A percentile compares a stretch with the other conserved stretches of the same genome.
Conservation (phyloP, 2,329 filamentous ascomycete genomes). For the Metarhizium robertsii region DNA sequence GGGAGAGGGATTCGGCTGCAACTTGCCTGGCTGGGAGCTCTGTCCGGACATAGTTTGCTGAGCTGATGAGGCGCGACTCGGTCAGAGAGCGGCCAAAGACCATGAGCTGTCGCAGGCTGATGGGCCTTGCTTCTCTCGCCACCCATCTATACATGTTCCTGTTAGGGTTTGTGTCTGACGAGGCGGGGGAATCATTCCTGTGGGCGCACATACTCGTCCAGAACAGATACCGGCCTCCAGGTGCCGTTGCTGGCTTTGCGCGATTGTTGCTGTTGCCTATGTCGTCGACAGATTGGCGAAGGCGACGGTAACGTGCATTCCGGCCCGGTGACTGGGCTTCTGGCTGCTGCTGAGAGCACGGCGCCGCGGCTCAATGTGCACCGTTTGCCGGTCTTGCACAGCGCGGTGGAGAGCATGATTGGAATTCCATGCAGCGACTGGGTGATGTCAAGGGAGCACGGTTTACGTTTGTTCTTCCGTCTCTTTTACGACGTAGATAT, state of each 20-base stretch:
- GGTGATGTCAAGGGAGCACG: not conserved
- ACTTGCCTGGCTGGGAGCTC: constrained; percentile 48
- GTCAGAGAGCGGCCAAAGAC: constrained; percentile 94
- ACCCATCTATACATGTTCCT: constrained; percentile 61
- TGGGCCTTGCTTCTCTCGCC: constrained; percentile 82
- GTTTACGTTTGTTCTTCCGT: not conserved
- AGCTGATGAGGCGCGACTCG: constrained; percentile 80
- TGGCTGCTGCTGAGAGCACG: constrained; percentile 8
- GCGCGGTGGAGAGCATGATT: constrained; percentile 36
- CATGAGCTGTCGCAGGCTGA: constrained; percentile 90
- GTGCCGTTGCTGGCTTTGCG: constrained; percentile 24
- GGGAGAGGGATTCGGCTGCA: not conserved
- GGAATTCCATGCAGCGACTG: constrained; percentile 25
- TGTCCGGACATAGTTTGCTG: constrained; percentile 93
- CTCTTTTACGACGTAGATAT: not conserved
- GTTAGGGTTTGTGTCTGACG: constrained; percentile 6
- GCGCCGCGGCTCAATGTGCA: constrained; percentile 21
- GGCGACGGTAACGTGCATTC: not conserved
- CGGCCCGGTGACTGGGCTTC: not conserved
- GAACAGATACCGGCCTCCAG: constrained; percentile 54
- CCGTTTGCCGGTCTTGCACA: constrained; percentile 35
- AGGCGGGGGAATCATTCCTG: not conserved
- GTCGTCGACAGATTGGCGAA: not conserved
- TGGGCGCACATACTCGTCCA: constrained; percentile 47
- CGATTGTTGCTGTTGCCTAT: constrained; percentile 4